These are phyloP conservation scores for Aspergillus affinis DNA, from an alignment of 495 filamentous ascomycete species.

Conservation along the genomic window DNA sequence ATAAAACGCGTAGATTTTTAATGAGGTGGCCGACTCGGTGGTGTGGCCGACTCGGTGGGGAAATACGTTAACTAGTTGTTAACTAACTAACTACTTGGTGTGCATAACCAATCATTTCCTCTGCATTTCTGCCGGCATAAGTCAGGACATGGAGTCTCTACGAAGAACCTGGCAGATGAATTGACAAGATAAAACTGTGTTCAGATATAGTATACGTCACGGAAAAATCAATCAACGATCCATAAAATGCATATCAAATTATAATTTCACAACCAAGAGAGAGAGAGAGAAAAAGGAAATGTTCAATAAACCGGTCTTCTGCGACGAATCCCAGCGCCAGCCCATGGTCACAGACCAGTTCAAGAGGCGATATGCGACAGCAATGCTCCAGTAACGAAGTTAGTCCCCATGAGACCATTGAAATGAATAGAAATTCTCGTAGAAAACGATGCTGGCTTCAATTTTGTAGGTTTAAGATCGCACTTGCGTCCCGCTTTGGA, in stretches of 20 bases:
- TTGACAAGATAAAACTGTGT: too few species aligned
- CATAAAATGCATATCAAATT: background rate
- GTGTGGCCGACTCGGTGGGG: too few species aligned
- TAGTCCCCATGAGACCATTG: background rate
- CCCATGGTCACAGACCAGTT: background rate
- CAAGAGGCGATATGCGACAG: background rate
- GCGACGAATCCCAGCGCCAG: background rate
- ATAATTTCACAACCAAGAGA: too few species aligned
- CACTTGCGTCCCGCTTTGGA: conserved; percentile 2
- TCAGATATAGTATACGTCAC: too few species aligned
- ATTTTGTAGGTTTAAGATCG: background rate
- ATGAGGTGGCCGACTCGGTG: too few species aligned
- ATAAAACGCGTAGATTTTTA: too few species aligned
- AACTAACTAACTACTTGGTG: background rate
- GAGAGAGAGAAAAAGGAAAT: too few species aligned
- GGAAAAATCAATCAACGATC: background rate
- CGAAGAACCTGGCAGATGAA: too few species aligned
- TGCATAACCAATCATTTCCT: background rate
- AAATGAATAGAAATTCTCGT: background rate
- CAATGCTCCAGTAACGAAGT: background rate
- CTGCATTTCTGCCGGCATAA: too few species aligned
- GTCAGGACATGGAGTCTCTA: too few species aligned
- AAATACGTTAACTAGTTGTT: too few species aligned
- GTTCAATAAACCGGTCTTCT: background rate
- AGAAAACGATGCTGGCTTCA: background rate